phyloP scores from a whole-genome alignment of 108 stramenopile genomes.

The Nitzschia inconspicua region DNA sequence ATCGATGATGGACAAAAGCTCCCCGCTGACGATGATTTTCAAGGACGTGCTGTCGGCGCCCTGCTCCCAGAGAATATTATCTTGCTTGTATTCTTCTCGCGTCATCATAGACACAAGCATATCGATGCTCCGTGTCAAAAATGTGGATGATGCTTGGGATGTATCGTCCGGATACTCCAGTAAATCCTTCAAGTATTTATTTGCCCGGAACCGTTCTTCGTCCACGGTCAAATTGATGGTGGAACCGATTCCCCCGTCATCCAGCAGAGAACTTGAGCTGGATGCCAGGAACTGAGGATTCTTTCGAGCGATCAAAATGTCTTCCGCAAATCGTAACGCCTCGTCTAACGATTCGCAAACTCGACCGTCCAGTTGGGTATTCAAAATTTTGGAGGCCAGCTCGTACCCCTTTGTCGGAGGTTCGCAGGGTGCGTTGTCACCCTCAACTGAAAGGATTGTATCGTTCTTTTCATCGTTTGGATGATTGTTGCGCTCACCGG shows the following conservation, averaged over 20 bases:
- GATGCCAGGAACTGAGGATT: conserved; percentile 32
- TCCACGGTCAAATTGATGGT: conserved; percentile 6
- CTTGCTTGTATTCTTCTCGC: conserved; percentile 45
- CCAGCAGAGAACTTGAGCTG: background rate
- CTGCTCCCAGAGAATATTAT: conserved; percentile 58
- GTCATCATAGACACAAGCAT: conserved; percentile 28
- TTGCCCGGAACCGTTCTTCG: conserved; percentile 30
- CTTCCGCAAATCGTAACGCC: conserved; percentile 69
- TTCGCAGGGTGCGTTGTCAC: background rate
- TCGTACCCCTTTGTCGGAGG: conserved; percentile 7
- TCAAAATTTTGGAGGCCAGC: conserved; percentile 11
- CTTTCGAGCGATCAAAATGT: conserved; percentile 56
- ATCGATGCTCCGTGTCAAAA: conserved; percentile 9
- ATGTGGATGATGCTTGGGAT: background rate
- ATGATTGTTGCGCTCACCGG: background rate
- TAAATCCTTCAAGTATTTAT: conserved; percentile 33
- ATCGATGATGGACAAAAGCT: conserved; percentile 56
- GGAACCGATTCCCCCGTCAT: background rate
- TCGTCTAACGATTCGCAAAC: conserved; percentile 61
- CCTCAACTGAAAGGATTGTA: background rate
- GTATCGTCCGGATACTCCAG: conserved; percentile 1
- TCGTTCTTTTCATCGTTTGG: background rate
- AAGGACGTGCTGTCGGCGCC: conserved; percentile 50
- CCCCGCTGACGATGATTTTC: conserved; percentile 55
- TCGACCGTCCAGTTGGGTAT: conserved; percentile 22